Percentiles rank a stretch among this genome's conserved stretches.
Conservation (phyloP, 2,329 filamentous ascomycete genomes). For the Salinomyces thailandicus region DNA sequence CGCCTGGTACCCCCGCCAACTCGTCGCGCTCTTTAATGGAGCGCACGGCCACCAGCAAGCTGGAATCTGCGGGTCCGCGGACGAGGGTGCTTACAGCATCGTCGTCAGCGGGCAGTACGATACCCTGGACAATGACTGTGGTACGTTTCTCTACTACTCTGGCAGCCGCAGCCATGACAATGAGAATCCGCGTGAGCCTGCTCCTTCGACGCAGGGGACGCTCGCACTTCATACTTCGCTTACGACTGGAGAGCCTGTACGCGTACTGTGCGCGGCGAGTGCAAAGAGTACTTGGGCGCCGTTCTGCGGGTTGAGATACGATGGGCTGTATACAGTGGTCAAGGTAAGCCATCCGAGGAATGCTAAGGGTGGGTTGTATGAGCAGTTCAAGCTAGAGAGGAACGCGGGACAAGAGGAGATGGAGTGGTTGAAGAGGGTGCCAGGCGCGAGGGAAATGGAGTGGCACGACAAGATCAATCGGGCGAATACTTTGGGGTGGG, state of each 20-base stretch:
- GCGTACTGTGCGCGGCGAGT: constrained; percentile 13
- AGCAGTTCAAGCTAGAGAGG: constrained; percentile 18
- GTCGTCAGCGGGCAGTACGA: constrained; percentile 18
- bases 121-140: constrained; percentile 15
- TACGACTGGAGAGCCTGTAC: constrained; percentile 8
- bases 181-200: constrained; percentile 11
- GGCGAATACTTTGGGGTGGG: neutral
- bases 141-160: constrained; percentile 18
- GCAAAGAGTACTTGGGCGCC: constrained; percentile 11
- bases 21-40: constrained; percentile 16
- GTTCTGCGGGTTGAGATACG: constrained; percentile 14
- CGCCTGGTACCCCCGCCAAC: constrained; percentile 15
- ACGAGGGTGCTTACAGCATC: constrained; percentile 15
- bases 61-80: constrained; percentile 13
- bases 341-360: constrained; percentile 9
- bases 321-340: constrained; percentile 18
- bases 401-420: constrained; percentile 9
- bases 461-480: constrained; percentile 12
- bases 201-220: constrained; percentile 10
- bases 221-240: constrained; percentile 11
- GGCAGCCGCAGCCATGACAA: constrained; percentile 17
- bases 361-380: constrained; percentile 16
- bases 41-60: constrained; percentile 17
- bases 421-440: constrained; percentile 5
- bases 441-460: constrained; percentile 10